Evolutionary conservation across 2,329 filamentous ascomycete genomes (phyloP), one percentile per base, ranked within the genome.

Genomic region (Claviceps purpurea): DNA sequence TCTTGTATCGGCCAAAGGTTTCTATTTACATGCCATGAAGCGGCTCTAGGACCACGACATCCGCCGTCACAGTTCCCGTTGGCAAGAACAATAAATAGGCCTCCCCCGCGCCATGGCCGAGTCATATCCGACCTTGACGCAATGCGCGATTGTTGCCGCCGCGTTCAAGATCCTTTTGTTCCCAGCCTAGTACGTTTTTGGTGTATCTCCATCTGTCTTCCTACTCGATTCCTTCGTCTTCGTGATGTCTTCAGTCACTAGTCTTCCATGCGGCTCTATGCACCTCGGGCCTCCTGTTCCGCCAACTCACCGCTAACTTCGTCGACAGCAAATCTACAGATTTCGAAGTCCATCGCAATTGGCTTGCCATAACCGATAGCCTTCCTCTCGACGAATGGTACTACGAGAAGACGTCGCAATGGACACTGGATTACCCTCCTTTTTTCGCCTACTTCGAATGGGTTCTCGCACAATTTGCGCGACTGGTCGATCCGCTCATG

Each of bases 401-500:
- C 70, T 90, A 85, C 65, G 93, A 98, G 75, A 85, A 90, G 71
- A 95, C 90, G 2, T 98, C 93, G 54, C 89, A 97, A 88, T 98
- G 93, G 93, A 98, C 93, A 0, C 84, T 98, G 63, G 93, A 98
- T 72, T 98, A 98, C 66, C 93, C 93, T 37, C 93, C 93, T 7
- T 96, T 97, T 71, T 98, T 98, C 65, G 93, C 93, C 59, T 90
- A 87, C 66, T 96, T 97, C 70, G 93, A 98, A 75, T 97, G 89
- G 89, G 66, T 82, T 45, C 76, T 98, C 61, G 93, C 91, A 47
- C 87, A 93, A 61, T 73, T 82, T 53, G 93, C 90, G 26, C 79
- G 75, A 57, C 79, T 87, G 64, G 76, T 81, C 56, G 90, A 98
- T 64, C 81, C 87, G 24, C 79, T 76, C 54, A 93, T 98, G 85